Conservation (phyloP, 2,329 filamentous ascomycete species). For the Colletotrichum tropicicola region DNA sequence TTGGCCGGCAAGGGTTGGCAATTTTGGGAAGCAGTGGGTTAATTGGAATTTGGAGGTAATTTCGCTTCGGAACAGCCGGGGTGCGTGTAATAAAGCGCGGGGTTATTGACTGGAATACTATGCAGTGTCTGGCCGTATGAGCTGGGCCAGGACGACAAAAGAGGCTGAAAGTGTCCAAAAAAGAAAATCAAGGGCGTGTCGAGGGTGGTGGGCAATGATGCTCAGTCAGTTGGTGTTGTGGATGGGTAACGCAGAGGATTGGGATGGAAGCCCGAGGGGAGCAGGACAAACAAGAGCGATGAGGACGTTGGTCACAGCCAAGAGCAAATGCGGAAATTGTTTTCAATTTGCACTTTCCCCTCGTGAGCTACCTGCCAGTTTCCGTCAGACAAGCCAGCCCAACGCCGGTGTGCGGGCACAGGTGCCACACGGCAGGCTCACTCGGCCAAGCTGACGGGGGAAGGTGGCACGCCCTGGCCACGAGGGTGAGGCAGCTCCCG, state of each 20-base stretch:
- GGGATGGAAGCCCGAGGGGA: neutral
- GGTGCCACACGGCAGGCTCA: conserved; percentile 14
- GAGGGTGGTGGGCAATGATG: too few species aligned
- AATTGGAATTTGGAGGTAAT: conserved; percentile 18
- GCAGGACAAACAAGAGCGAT: neutral
- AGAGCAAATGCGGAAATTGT: conserved; percentile 16
- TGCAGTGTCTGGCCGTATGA: conserved; percentile 8
- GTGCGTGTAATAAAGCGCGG: conserved; percentile 15
- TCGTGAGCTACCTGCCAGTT: conserved; percentile 14
- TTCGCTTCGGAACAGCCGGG: conserved; percentile 25
- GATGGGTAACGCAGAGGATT: neutral
- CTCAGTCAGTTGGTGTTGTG: neutral
- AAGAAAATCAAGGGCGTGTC: neutral
- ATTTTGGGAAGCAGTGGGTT: neutral
- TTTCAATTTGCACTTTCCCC: conserved; percentile 22
- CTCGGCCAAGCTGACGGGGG: neutral
- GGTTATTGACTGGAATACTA: conserved; percentile 15
- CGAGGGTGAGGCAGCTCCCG: conserved; percentile 7
- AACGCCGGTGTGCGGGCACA: neutral
- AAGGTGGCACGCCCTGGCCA: neutral
- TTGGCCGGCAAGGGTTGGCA: conserved; percentile 5
- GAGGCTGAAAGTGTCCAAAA: neutral
- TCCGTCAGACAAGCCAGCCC: conserved; percentile 3
- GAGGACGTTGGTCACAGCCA: neutral
- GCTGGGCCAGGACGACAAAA: conserved; percentile 3